These are phyloP conservation scores for Fraxinus greggii DNA, from an alignment of 305 asterid genomes.

Conservation along the genomic window DNA sequence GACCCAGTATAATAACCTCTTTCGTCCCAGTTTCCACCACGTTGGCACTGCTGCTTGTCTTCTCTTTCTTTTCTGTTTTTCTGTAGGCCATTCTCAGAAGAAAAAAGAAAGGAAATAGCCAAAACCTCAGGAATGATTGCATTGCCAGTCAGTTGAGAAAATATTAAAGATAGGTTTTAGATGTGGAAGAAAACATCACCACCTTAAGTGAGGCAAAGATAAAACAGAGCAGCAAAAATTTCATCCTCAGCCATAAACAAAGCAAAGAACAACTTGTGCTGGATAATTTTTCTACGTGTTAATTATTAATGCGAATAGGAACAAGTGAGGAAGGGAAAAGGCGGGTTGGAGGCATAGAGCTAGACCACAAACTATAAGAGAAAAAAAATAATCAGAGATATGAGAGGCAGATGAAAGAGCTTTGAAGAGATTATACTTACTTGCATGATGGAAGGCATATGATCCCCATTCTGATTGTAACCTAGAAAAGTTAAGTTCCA, in stretches of 20 bases:
- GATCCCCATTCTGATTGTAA: constrained; percentile 61
- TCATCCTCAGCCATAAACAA: not conserved
- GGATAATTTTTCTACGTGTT: not conserved
- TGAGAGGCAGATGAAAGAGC: not conserved
- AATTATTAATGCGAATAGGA: not conserved
- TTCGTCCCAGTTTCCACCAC: constrained; percentile 90
- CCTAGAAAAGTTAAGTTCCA: constrained; percentile 43
- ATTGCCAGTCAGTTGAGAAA: not conserved
- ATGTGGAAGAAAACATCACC: not conserved
- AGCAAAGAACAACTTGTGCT: not conserved
- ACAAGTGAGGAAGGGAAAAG: not conserved
- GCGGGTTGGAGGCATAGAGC: not conserved
- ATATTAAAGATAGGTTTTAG: not conserved
- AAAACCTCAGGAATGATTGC: constrained; percentile 9
- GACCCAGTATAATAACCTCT: constrained; percentile 51
- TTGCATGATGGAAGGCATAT: constrained; percentile 40
- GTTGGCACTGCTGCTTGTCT: constrained; percentile 44
- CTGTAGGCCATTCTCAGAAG: constrained; percentile 40
- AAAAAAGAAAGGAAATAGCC: constrained; percentile 14
- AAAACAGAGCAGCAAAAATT: not conserved
- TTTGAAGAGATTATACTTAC: constrained; percentile 50
- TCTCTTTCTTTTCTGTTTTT: constrained; percentile 46
- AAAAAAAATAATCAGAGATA: not conserved
- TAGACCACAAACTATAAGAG: not conserved
- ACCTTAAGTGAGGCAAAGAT: not conserved